Evolutionary conservation across 1,139 yeast species (phyloP).

Genomic region (Geotrichum cucujoidarum): DNA sequence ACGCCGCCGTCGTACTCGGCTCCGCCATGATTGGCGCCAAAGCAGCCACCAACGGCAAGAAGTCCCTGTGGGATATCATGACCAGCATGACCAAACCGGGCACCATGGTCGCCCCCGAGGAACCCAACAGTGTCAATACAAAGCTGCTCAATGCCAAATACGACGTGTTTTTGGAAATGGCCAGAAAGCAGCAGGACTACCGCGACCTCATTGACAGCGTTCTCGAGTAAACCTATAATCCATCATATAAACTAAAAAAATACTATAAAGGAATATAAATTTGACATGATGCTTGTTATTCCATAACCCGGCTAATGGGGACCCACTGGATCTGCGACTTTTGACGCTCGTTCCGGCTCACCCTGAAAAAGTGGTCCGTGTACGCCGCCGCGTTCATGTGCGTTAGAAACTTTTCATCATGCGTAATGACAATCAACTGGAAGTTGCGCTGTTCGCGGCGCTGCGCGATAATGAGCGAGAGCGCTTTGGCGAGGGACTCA

Average conservation of each 20-base stretch:
- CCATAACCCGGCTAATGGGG: conserved; percentile 31
- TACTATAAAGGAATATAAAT: not conserved
- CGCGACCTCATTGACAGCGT: conserved; percentile 59
- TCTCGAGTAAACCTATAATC: conserved; percentile 17
- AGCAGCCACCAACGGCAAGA: conserved; percentile 51
- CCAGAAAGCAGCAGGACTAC: conserved; percentile 70
- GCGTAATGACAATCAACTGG: conserved; percentile 91
- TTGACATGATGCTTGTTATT: too few relatives aligned
- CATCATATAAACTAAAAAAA: not conserved
- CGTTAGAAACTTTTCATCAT: conserved; percentile 83
- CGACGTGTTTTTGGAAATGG: conserved; percentile 80
- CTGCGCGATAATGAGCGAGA: conserved; percentile 67
- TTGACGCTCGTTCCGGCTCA: conserved; percentile 75
- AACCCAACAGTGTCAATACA: conserved; percentile 56
- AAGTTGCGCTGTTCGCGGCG: conserved; percentile 79
- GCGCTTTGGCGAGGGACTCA: conserved; percentile 77
- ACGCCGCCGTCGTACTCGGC: conserved; percentile 95
- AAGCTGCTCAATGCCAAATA: conserved; percentile 71
- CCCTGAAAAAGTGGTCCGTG: conserved; percentile 84
- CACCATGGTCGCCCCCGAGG: conserved; percentile 64
- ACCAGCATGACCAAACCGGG: conserved; percentile 79
- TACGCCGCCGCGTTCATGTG: conserved; percentile 81
- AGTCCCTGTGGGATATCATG: conserved; percentile 78
- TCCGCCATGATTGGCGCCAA: conserved; percentile 92
- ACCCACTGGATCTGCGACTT: conserved; percentile 59